Evolutionary conservation across 2,329 filamentous ascomycete genomes (phyloP), one percentile per base, ranked within the genome.

Genomic region (Aspergillus aculeatinus): DNA sequence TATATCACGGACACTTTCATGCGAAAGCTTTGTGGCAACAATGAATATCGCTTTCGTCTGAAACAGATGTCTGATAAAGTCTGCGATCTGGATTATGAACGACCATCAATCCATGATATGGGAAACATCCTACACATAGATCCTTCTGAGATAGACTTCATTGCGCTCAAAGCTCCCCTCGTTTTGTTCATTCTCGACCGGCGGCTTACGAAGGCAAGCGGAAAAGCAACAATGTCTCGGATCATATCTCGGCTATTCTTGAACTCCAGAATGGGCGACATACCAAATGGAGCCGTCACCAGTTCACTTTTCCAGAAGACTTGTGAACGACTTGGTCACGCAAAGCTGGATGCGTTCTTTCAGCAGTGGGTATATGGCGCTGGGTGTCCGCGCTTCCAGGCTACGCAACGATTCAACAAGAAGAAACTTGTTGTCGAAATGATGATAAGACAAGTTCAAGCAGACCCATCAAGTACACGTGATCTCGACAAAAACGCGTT

Each of bases 1-100:
- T 99, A 92, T 79, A 96, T 99, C 84, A 92, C 94, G 1, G 94
- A 97, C 68, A 84, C 92, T 4, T 97, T 96, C 76, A 91, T 98
- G 85, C 91, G 89, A 73, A 89, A 87, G 65, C 82, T 99, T 2
- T 96, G 92, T 70, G 95, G 95, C 7, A 96, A 96, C 72, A 99
- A 99, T 72, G 92, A 96, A 69, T 95, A 96, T 73, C 85, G 92
- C 11, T 98, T 92, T 73, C 88, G 92, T 42, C 89, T 96, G 76
- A 98, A 98, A 76, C 82, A 86, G 42, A 85, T 91, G 75, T 87
- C 92, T 0, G 94, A 99, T 74, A 85, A 83, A 66, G 85, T 98
- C 47, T 90, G 93, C 51, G 87, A 94, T 59, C 77, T 91, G 60
- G 95, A 99, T 72, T 82, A 92, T 56, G 87, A 89, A 54, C 86